Evolutionary conservation across 2,329 filamentous ascomycete genomes (phyloP).

Genomic region (Fusarium fujikuroi): DNA sequence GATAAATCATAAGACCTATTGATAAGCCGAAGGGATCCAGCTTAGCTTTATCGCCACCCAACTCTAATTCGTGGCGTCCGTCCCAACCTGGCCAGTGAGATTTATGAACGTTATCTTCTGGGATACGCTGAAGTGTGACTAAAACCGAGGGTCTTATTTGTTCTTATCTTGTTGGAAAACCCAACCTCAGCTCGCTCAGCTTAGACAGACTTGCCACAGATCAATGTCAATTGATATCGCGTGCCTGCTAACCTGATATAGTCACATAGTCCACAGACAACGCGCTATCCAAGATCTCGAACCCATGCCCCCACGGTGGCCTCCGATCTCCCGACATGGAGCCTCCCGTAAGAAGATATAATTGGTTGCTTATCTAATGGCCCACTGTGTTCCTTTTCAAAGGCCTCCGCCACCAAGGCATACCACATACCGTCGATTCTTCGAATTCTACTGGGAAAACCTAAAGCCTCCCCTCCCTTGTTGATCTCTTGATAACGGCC

Average conservation of each 20-base stretch:
- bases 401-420: too few relatives aligned
- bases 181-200: neutral
- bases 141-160: neutral
- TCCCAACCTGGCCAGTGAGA: neutral
- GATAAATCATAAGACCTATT: neutral
- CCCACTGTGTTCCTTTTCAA: too few relatives aligned
- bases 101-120: neutral
- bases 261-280: neutral
- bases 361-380: neutral
- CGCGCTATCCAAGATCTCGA: neutral
- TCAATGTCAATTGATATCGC: neutral
- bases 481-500: neutral
- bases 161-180: neutral
- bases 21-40: neutral
- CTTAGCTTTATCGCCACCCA: neutral
- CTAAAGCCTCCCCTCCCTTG: too few relatives aligned
- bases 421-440: too few relatives aligned
- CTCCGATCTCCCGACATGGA: neutral
- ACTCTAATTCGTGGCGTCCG: neutral
- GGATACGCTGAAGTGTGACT: neutral
- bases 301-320: neutral
- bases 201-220: neutral
- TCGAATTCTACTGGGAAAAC: too few relatives aligned
- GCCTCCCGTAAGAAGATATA: neutral
- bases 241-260: neutral